Evolutionary conservation across 495 filamentous ascomycete species (phyloP), one percentile per base, ranked within the genome.

Genomic region (Podospora didyma): DNA sequence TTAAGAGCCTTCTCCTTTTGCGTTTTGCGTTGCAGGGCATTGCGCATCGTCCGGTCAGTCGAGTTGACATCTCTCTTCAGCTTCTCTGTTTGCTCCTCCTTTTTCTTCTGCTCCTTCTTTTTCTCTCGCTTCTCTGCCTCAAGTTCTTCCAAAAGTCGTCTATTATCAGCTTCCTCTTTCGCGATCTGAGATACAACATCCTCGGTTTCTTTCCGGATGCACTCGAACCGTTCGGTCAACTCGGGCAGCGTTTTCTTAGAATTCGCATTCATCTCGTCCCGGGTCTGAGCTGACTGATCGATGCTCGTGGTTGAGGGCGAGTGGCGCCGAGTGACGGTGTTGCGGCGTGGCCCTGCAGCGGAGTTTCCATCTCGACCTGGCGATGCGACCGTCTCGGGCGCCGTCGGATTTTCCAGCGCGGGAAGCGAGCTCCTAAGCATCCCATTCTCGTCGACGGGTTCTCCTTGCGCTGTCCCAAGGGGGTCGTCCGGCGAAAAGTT

Each of bases 81-180:
- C 64, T 88, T 87, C 46, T 87, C 83, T n/a, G 86, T 92, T 24
- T 82, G 84, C 56, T 95, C 89, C 57, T 96, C 90, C 68, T 89
- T 92, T 60, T 96, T 90, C 66, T 86, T 91, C 39, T 91, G 79
- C 39, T 83, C 78, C 62, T 87, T 84, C 63, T 74, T 86, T 61
- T 95, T 81, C 31, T 86, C 81, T 59, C 92, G 89, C 53, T 91
- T 83, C 28, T 84, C 73, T 14, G 72, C 72, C 54, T 86, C 82
- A 52, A 89, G 84, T 59, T 97, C 90, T 11, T 92, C 88, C 52
- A 92, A 82, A 46, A 87, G 78, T 12, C 85, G 82, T 24, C 71
- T 73, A 20, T 79, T 84, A 41, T 91, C 89, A 39, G 82, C 79
- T 41, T 87, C 88, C 47, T 90, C 89, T 46, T 85, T 82, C 3